These are phyloP conservation scores for Colletotrichum karsti DNA, from an alignment of 2,329 filamentous ascomycete species.

Conservation along the genomic window DNA sequence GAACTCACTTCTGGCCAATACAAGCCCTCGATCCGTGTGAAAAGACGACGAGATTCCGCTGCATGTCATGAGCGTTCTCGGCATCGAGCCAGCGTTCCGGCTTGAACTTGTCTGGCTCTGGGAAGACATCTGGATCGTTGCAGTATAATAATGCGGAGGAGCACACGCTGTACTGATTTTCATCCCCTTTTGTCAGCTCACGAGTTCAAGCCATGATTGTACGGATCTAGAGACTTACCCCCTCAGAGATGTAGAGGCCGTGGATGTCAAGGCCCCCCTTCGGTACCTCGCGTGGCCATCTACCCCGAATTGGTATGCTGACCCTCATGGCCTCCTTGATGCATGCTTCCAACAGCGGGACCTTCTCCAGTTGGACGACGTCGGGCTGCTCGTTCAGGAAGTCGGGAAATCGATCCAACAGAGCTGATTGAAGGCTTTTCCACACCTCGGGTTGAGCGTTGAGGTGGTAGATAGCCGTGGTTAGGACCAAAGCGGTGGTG, in stretches of 20 bases:
- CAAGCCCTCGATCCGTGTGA: not conserved
- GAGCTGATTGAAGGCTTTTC: not conserved
- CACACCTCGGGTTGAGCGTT: not conserved
- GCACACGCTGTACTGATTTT: not conserved
- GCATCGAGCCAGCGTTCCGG: not conserved
- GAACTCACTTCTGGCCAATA: not conserved
- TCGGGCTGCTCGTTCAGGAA: not conserved
- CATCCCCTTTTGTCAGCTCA: not conserved
- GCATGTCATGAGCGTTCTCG: not conserved
- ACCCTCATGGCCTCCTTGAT: not conserved
- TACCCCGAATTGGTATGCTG: not conserved
- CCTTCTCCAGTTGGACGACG: not conserved
- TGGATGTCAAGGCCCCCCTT: not conserved
- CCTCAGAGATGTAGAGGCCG: not conserved
- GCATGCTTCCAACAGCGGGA: not conserved
- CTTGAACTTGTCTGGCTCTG: not conserved
- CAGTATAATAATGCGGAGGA: not conserved
- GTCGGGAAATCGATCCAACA: not conserved
- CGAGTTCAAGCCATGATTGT: accelerated
- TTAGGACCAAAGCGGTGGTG: not conserved
- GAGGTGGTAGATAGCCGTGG: not conserved
- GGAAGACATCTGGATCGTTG: not conserved
- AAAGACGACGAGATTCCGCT: not conserved
- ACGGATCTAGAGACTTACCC: not conserved
- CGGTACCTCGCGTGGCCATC: not conserved